Percentiles rank a stretch among this genome's conserved stretches.
phyloP scores from a whole-genome alignment of 192 early-diverging fungal genomes.

The Ambispora gerdemannii region DNA sequence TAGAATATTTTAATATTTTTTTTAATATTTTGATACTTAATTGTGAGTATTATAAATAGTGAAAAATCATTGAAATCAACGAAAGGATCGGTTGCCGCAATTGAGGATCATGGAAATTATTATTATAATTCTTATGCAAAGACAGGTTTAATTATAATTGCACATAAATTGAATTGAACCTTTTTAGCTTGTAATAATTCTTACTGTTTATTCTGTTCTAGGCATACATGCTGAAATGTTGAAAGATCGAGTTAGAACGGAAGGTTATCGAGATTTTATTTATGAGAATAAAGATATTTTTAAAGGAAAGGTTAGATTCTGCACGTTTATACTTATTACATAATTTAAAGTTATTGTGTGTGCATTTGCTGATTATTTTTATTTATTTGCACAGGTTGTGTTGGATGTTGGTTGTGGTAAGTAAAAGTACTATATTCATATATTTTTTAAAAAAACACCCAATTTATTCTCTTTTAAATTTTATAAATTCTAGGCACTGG shows the following conservation, averaged over 20 bases:
- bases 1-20: background rate
- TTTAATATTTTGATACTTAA: background rate
- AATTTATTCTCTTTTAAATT: background rate
- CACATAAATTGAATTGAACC: conserved; percentile 9
- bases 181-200: conserved; percentile 1
- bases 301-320: conserved; percentile 79
- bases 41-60: no score
- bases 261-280: conserved; percentile 89
- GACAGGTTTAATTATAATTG: conserved; percentile 60
- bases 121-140: conserved; percentile 99
- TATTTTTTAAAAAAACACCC: no score
- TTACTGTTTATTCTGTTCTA: conserved; percentile 22
- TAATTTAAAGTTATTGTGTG: no score
- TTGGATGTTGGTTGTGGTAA: conserved; percentile 97
- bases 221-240: conserved; percentile 95
- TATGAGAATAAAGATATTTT: conserved; percentile 95
- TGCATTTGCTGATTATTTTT: no score
- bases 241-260: conserved; percentile 96
- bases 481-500: conserved; percentile 59
- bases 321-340: conserved; percentile 57
- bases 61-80: background rate
- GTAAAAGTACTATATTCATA: no score
- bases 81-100: no score
- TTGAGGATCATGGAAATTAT: conserved; percentile 59
- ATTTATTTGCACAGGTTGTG: conserved; percentile 63